Base-by-base conservation (phyloP, 164 flowering plant genomes). In the Protea cynaroides region DNA sequence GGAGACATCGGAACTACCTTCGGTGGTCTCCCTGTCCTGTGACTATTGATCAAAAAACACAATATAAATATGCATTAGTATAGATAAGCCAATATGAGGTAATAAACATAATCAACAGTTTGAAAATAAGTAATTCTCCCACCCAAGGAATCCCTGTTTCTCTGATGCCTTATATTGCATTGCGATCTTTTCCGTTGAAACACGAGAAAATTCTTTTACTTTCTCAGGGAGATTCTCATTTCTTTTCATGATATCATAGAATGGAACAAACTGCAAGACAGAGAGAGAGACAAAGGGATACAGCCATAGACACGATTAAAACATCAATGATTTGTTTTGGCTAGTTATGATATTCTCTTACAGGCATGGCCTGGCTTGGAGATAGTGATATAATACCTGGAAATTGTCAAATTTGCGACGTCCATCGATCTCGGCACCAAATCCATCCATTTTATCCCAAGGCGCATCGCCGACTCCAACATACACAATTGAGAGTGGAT, bases 401-500 rank as follows among this genome's bases (percentile, higher is more conserved):
- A n/a, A n/a, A n/a, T n/a, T n/a, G n/a, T n/a, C n/a, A n/a, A 88
- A 84, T 18, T 70, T 81, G 15, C 94, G 90, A 4, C n/a, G n/a
- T n/a, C 82, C 70, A 44, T 89, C 90, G 61, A 88, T 71, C 78
- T 71, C 84, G 67, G 86, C 89, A 66, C 86, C 94, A 61, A 86
- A 88, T 19, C 77, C 80, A 74, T 59, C 67, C 94, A 88, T 88
- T 73, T 84, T 86, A 15, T 88, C 94, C 94, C 94, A 88, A 2
- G 94, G 94, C 18, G 90, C 90, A 80, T 88, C 94, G 2, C 90
- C 94, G 70, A 88, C 94, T 24, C 94, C 94, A 74, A 88, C 81
- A 61, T 86, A 80, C 37, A 88, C 68, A 57, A 86, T 86, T 8
- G 94, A 81, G 15, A 88, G 78, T 15, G 94, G 82, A 71, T 84